Conservation (phyloP, 2,329 filamentous ascomycete species). For the Xylariales sp. region DNA sequence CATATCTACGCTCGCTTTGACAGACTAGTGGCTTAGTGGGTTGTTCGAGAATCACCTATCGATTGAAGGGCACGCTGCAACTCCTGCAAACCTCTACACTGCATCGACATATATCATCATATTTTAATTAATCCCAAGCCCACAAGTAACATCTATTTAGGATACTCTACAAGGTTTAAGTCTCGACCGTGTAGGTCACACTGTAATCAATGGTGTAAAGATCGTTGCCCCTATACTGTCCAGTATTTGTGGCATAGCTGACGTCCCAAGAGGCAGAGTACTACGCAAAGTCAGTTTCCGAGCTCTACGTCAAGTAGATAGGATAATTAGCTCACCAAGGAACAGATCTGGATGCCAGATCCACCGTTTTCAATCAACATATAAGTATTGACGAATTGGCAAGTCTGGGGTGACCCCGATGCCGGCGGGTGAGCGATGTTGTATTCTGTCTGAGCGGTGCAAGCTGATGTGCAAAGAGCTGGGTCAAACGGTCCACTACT, state of each 20-base stretch:
- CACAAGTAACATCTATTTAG: no score
- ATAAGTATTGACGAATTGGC: constrained; percentile 20
- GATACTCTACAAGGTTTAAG: no score
- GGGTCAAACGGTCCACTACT: constrained; percentile 21
- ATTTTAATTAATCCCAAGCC: no score
- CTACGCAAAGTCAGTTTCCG: background rate
- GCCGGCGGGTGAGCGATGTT: constrained; percentile 18
- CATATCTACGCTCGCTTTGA: no score
- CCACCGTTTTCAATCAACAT: constrained; percentile 25
- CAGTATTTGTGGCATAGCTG: constrained; percentile 9
- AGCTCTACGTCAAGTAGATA: background rate
- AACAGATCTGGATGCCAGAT: constrained; percentile 20
- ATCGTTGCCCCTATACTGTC: constrained; percentile 21
- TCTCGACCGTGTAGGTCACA: constrained; percentile 18
- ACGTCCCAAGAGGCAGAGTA: constrained; percentile 15
- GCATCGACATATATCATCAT: no score
- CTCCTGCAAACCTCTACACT: no score
- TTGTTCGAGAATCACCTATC: no score
- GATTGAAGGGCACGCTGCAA: no score
- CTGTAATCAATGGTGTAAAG: constrained; percentile 22
- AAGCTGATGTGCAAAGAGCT: constrained; percentile 24
- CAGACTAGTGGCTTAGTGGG: no score
- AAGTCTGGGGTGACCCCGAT: constrained; percentile 19
- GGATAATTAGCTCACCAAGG: constrained; percentile 3
- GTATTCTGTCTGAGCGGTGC: constrained; percentile 23